Percentiles rank a stretch among this genome's conserved stretches.
Evolutionary conservation across 345 rosid genomes (phyloP).

Genomic region (Eucalyptus tenuipes): DNA sequence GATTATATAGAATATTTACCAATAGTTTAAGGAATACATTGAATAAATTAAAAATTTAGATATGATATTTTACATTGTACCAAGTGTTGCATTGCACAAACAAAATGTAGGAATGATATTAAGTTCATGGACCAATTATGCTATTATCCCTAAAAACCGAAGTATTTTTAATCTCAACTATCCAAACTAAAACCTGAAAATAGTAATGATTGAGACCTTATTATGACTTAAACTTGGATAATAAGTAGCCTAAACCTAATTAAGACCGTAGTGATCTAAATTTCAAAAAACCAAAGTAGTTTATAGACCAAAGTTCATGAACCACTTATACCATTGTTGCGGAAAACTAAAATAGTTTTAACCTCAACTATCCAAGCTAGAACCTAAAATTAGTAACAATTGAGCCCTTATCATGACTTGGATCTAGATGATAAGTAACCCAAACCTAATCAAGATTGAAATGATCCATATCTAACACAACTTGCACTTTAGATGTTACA

Average conservation of each 20-base stretch:
- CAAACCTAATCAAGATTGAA: not conserved
- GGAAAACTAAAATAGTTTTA: no score
- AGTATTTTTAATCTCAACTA: no score
- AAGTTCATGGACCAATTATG: accelerated
- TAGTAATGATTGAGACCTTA: not conserved
- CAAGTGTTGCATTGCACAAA: not conserved
- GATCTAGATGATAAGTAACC: not conserved
- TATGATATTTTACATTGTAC: accelerated
- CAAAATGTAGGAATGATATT: no score
- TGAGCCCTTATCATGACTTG: not conserved
- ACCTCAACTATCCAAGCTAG: not conserved
- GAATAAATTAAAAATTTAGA: no score
- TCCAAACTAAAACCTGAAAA: not conserved
- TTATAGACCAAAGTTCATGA: not conserved
- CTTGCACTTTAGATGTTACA: not conserved
- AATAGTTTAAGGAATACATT: not conserved
- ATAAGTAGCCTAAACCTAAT: not conserved
- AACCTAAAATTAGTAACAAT: not conserved
- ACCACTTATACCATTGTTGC: accelerated
- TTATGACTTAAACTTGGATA: not conserved
- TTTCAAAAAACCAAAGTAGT: no score
- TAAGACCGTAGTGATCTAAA: not conserved
- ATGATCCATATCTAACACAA: not conserved
- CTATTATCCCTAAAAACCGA: not conserved
- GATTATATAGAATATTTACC: not conserved